A percentile compares a stretch with the other conserved stretches of the same genome.
Conservation (phyloP, 108 stramenopile genomes). For the Pseudonitzschia delicatissima region DNA sequence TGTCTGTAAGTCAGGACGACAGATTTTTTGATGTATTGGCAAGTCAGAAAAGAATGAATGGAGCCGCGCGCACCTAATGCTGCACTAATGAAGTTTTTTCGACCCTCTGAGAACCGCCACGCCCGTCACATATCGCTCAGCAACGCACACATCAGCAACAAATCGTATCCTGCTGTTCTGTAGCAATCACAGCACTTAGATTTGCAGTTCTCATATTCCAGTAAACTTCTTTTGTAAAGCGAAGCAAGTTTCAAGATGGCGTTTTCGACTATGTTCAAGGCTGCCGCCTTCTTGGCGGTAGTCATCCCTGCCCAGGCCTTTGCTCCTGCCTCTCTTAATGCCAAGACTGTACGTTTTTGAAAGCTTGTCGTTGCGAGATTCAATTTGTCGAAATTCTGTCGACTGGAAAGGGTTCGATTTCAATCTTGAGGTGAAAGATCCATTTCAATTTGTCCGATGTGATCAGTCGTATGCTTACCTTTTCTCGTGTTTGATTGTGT, state of each 20-base stretch:
- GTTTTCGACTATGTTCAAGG: conserved; percentile 33
- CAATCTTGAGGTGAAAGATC: no score
- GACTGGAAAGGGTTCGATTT: no score
- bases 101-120: neutral
- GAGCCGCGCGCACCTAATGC: neutral
- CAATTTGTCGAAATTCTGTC: no score
- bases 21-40: no score
- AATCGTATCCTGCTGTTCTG: conserved; percentile 1
- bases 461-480: neutral
- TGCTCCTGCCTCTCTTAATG: conserved; percentile 31
- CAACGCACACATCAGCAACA: conserved; percentile 4
- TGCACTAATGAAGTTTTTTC: no score
- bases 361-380: neutral
- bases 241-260: conserved; percentile 29
- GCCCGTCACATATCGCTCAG: neutral
- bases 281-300: conserved; percentile 33
- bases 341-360: conserved; percentile 26
- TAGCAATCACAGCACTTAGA: neutral
- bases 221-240: conserved; percentile 10
- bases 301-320: conserved; percentile 37
- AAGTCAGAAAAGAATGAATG: conserved; percentile 6
- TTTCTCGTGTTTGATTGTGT: neutral
- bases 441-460: neutral
- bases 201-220: conserved; percentile 3
- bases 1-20: neutral